Percentiles rank a stretch among this genome's conserved stretches.
phyloP scores from a whole-genome alignment of 441 rosid genomes.

The Geranium incanum region DNA sequence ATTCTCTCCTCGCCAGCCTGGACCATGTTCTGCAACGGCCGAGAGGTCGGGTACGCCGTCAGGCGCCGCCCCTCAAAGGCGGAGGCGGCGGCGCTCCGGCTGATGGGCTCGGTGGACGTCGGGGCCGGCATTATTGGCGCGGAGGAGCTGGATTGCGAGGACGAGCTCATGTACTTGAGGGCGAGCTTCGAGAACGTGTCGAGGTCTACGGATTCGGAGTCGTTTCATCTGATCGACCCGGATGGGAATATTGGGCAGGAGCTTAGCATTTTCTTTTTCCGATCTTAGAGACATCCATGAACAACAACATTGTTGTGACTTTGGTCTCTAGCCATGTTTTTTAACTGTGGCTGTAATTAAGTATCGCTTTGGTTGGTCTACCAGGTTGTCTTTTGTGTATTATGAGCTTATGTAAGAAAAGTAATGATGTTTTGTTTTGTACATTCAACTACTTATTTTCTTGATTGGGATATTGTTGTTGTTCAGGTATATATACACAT shows the following conservation, averaged over 20 bases:
- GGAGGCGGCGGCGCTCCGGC: conserved; percentile 43
- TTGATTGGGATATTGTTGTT: too few species aligned
- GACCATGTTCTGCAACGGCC: conserved; percentile 73
- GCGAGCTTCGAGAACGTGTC: conserved; percentile 50
- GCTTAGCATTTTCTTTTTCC: conserved; percentile 58
- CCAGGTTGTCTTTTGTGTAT: too few species aligned
- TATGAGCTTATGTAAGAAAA: too few species aligned
- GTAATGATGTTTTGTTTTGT: too few species aligned
- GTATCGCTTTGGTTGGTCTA: too few species aligned
- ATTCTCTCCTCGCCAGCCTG: conserved; percentile 45
- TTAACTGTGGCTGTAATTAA: too few species aligned
- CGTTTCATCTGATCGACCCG: conserved; percentile 70
- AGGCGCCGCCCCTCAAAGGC: conserved; percentile 40
- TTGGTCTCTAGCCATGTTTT: too few species aligned
- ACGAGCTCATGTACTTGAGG: conserved; percentile 58
- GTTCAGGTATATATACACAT: too few species aligned
- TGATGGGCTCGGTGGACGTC: conserved; percentile 45
- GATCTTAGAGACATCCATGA: conserved; percentile 21
- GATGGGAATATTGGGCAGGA: conserved; percentile 63
- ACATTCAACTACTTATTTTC: too few species aligned
- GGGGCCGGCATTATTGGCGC: conserved; percentile 60
- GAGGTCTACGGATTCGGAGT: conserved; percentile 51
- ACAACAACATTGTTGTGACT: too few species aligned
- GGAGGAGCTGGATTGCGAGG: conserved; percentile 29
- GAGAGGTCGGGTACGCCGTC: conserved; percentile 10